These are phyloP conservation scores for Aphanomyces euteiches DNA, from an alignment of 352 stramenopile species.

Conservation along the genomic window DNA sequence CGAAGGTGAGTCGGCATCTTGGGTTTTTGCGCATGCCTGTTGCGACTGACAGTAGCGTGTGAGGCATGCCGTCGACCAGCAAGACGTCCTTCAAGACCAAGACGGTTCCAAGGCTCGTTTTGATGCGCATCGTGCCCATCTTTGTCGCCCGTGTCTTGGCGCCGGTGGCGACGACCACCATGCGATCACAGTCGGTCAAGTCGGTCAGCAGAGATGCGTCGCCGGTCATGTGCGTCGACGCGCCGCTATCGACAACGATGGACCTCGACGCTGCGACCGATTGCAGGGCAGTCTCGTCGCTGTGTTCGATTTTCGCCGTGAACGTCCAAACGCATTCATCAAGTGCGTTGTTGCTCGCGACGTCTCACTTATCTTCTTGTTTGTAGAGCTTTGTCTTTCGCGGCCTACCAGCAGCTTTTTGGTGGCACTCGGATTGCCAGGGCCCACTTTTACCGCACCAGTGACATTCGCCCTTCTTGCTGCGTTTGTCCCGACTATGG, in stretches of 20 bases:
- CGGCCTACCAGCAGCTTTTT: neutral
- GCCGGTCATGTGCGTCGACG: slow-evolving; percentile 24
- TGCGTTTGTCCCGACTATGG: too few species aligned
- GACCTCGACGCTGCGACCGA: too few species aligned
- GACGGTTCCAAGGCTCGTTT: neutral
- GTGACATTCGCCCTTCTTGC: too few species aligned
- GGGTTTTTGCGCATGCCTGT: neutral
- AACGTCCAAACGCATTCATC: too few species aligned
- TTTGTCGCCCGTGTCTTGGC: slow-evolving; percentile 11
- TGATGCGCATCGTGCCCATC: slow-evolving; percentile 20
- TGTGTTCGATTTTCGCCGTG: too few species aligned
- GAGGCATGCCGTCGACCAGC: neutral
- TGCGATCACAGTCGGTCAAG: slow-evolving; percentile 9
- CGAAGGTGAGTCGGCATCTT: slow-evolving; percentile 1
- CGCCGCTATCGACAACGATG: slow-evolving; percentile 12
- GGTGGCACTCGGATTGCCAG: neutral
- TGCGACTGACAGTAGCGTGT: slow-evolving; percentile 9
- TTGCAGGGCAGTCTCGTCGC: too few species aligned
- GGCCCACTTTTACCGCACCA: neutral
- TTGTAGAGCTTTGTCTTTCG: too few species aligned
- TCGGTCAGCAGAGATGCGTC: neutral
- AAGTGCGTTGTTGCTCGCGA: too few species aligned
- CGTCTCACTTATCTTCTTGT: too few species aligned
- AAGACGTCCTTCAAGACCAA: neutral
- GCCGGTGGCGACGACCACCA: slow-evolving; percentile 17